Evolutionary conservation across 305 asterid genomes (phyloP).

Genomic region (Ruellia speciosa): DNA sequence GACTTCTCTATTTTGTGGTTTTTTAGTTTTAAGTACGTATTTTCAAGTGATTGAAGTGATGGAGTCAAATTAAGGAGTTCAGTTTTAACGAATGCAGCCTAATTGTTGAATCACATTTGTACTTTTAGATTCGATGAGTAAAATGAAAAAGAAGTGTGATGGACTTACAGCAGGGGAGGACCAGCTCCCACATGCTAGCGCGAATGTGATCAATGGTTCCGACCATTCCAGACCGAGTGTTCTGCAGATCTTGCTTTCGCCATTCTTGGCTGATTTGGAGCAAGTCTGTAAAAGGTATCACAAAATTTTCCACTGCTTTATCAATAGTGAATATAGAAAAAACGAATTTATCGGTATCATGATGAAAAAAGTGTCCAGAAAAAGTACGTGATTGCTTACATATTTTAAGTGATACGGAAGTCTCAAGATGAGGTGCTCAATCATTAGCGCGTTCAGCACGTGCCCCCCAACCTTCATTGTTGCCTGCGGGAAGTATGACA

Average conservation of each 20-base stretch:
- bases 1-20: no score
- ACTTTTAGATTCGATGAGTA: not conserved
- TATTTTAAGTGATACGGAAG: constrained; percentile 73
- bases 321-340: not conserved
- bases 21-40: no score
- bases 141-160: no score
- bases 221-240: constrained; percentile 76
- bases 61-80: no score
- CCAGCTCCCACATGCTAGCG: constrained; percentile 83
- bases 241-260: constrained; percentile 39
- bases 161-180: constrained; percentile 88
- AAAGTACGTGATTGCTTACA: constrained; percentile 33
- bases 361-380: not conserved
- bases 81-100: no score
- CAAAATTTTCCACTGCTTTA: not conserved
- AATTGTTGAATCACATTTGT: no score
- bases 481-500: constrained; percentile 38
- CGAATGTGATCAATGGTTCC: constrained; percentile 83
- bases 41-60: no score
- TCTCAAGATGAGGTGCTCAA: constrained; percentile 87
- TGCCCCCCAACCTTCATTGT: constrained; percentile 69
- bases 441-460: constrained; percentile 54
- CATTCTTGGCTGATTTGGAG: constrained; percentile 43
- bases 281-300: constrained; percentile 34
- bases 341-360: not conserved